Evolutionary conservation across 495 filamentous ascomycete species (phyloP).

Genomic region (Recurvomyces mirabilis): DNA sequence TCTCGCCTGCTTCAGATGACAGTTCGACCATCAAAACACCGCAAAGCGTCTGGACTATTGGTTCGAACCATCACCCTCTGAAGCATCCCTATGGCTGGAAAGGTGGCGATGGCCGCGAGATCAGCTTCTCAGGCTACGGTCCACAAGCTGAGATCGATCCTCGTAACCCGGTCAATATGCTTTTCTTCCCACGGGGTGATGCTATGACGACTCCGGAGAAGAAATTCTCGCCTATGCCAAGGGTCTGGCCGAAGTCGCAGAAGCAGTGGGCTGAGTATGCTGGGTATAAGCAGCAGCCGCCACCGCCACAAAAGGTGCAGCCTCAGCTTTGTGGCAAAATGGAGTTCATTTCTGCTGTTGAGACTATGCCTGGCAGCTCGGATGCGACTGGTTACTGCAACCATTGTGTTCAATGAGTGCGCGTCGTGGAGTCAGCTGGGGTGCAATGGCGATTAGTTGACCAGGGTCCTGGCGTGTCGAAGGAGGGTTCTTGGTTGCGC

Average conservation of each 20-base stretch:
- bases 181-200: not conserved
- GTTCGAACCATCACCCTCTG: not conserved
- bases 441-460: no score
- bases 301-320: not conserved
- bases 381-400: no score
- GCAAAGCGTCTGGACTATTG: slow-evolving; percentile 11
- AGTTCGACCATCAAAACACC: slow-evolving; percentile 8
- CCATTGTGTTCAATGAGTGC: slow-evolving; percentile 3
- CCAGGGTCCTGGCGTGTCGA: no score
- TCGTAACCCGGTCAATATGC: slow-evolving; percentile 6
- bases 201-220: not conserved
- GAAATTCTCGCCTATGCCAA: not conserved
- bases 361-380: no score
- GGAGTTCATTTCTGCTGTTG: slow-evolving; percentile 1
- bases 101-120: slow-evolving; percentile 20
- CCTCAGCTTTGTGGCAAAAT: slow-evolving; percentile 9
- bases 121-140: slow-evolving; percentile 19
- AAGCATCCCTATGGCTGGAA: slow-evolving; percentile 15
- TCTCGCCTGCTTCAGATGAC: slow-evolving; percentile 11
- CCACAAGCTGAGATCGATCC: slow-evolving; percentile 15
- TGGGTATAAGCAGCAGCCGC: not conserved
- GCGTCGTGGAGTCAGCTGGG: no score
- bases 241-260: slow-evolving; percentile 9
- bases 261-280: slow-evolving; percentile 13
- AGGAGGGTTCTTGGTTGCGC: no score